phyloP scores from a whole-genome alignment of 2,329 filamentous ascomycete species.

The Onygenales sp. region DNA sequence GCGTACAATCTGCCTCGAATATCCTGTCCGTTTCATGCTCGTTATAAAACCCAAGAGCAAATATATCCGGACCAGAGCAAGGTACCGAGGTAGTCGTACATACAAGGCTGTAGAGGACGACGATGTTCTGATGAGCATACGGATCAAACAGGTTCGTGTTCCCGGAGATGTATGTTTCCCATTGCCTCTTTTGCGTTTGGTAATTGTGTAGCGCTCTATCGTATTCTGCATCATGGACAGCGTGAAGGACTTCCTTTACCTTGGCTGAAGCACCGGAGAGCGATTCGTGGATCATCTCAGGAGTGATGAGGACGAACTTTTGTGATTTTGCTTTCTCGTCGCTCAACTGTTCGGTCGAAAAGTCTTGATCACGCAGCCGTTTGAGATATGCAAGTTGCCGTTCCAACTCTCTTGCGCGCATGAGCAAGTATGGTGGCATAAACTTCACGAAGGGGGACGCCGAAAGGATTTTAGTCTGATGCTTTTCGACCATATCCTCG shows the following conservation, averaged over 20 bases:
- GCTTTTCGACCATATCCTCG: constrained; percentile 87
- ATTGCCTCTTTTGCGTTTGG: constrained; percentile 85
- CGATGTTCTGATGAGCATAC: constrained; percentile 91
- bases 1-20: constrained; percentile 73
- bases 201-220: constrained; percentile 92
- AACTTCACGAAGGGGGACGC: constrained; percentile 96
- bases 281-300: constrained; percentile 86
- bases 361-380: constrained; percentile 64
- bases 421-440: constrained; percentile 83
- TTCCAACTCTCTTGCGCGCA: constrained; percentile 86
- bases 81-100: constrained; percentile 91
- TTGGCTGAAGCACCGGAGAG: constrained; percentile 72
- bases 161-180: constrained; percentile 88
- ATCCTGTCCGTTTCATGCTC: constrained; percentile 65
- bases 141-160: constrained; percentile 88
- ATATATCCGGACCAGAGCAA: constrained; percentile 81
- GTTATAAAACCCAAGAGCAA: constrained; percentile 87
- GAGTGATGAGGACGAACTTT: constrained; percentile 82
- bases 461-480: constrained; percentile 85
- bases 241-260: constrained; percentile 86
- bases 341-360: constrained; percentile 33
- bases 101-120: constrained; percentile 85
- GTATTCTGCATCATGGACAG: constrained; percentile 93
- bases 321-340: constrained; percentile 56
- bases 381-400: constrained; percentile 72